A percentile compares a stretch with the other conserved stretches of the same genome.
phyloP scores from a whole-genome alignment of 495 filamentous ascomycete species.

The Ramalina peruviana region DNA sequence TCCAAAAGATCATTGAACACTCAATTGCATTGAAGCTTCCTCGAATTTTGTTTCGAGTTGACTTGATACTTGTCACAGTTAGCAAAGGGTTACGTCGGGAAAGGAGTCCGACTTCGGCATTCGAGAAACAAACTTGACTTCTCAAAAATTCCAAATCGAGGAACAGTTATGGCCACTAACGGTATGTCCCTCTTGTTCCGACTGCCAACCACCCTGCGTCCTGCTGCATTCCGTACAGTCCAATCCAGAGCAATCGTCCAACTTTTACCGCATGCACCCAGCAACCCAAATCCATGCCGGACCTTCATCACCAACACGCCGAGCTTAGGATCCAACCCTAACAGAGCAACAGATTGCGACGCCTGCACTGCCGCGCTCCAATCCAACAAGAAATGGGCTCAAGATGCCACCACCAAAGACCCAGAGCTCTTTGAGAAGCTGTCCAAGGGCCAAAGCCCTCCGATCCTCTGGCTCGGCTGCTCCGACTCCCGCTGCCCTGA shows the following conservation, averaged over 20 bases:
- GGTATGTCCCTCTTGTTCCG: conserved; percentile 8
- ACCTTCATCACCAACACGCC: neutral
- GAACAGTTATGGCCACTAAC: conserved; percentile 4
- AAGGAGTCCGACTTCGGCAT: too few species aligned
- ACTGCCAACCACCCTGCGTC: conserved; percentile 1
- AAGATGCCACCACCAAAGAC: conserved; percentile 47
- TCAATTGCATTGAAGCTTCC: too few species aligned
- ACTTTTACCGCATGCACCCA: neutral
- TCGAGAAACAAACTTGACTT: neutral
- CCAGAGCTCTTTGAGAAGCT: conserved; percentile 61
- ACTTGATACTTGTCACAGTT: too few species aligned
- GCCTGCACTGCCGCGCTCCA: conserved; percentile 39
- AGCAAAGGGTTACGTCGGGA: too few species aligned
- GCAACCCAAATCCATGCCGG: neutral
- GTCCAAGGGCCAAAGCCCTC: conserved; percentile 53
- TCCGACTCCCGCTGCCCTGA: conserved; percentile 82
- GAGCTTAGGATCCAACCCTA: too few species aligned
- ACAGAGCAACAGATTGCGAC: conserved; percentile 16
- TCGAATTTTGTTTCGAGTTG: too few species aligned
- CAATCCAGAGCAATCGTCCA: conserved; percentile 1
- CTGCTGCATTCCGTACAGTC: neutral
- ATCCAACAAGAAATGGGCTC: conserved; percentile 60
- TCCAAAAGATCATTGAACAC: too few species aligned
- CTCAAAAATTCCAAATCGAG: neutral
- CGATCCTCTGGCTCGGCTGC: conserved; percentile 87